Evolutionary conservation across 345 rosid genomes (phyloP), one percentile per base, ranked within the genome.

Genomic region (Barbarea vulgaris): DNA sequence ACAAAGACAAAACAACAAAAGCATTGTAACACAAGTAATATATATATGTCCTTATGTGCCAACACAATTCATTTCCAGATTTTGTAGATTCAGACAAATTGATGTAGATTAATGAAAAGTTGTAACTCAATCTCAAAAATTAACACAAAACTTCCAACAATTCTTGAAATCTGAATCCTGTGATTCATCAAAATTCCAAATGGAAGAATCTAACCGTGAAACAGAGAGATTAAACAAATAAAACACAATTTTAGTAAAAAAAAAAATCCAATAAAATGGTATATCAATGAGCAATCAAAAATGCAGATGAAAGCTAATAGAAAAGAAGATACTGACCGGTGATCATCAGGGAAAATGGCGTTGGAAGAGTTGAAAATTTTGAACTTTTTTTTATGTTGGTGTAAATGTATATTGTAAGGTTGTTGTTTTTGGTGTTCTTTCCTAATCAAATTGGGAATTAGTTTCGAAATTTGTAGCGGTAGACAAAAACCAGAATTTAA

Each of bases 321-420:
- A 67, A 67, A 21, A 13, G 27, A 68, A 53, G 52, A 70, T 57
- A 57, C 74, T 30, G 15, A 71, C 59, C 67, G 6, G 59, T 0
- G 58, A 59, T 31, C 9, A 19, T 15, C 47, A 58, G 44, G 11
- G n/a, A n/a, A 12, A 30, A 5, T 19, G 44, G 12, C 8, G 46
- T 36, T 21, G 53, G 53, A 18, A 12, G 53, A 69, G 22, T 28
- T 34, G 17, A 59, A 39, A 28, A 51, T 61, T 30, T 54, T 44
- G 48, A 57, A 27, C 6, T 37, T 67, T 39, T 9, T 37, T 67
- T 39, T 15, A 4, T 66, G 78, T 58, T 61, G 67, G 37, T 57
- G 59, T 56, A 66, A 66, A 56, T 66, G 42, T 36, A 12, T 17
- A 73, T 63, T 73, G 70, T 65, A 64, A 25, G 65, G 30, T 55